Conservation (phyloP, 768 basidiomycete genomes). For the Mycena latifolia region DNA sequence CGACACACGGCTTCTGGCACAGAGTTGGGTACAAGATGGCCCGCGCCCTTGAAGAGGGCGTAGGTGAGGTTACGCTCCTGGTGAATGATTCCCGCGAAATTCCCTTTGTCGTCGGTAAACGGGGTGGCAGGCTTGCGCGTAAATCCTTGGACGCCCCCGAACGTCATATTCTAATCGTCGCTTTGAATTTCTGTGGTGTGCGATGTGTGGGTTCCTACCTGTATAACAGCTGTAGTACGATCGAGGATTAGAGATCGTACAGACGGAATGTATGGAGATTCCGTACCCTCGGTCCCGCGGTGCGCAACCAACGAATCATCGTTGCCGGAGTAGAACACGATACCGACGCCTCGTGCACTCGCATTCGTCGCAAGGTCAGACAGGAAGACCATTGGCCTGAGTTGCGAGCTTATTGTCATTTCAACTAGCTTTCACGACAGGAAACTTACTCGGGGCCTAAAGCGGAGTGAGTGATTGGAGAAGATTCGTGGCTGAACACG, state of each 20-base stretch:
- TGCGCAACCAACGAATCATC: constrained; percentile 64
- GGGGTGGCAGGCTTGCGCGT: constrained; percentile 59
- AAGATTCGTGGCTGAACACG: neutral
- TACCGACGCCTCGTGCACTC: constrained; percentile 46
- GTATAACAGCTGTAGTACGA: constrained; percentile 46
- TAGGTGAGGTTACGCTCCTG: constrained; percentile 62
- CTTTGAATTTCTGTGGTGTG: neutral
- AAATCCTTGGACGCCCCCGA: constrained; percentile 68
- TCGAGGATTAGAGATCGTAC: neutral
- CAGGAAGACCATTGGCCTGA: constrained; percentile 61
- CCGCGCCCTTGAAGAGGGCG: constrained; percentile 30
- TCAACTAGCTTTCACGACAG: too few relatives aligned
- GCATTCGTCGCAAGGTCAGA: constrained; percentile 61
- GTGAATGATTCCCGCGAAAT: constrained; percentile 62
- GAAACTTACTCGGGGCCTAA: constrained; percentile 39
- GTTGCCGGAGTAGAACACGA: constrained; percentile 63
- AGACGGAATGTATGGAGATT: neutral
- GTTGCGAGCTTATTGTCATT: neutral
- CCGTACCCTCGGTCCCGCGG: constrained; percentile 58
- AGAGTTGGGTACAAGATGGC: constrained; percentile 34
- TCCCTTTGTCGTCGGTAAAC: constrained; percentile 58
- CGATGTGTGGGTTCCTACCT: constrained; percentile 40
- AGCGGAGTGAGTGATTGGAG: neutral
- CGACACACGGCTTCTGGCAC: constrained; percentile 32
- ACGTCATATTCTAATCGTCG: constrained; percentile 62